Conservation (phyloP, 1,139 yeast species). For the Nadsonia starkeyi-henricii region DNA sequence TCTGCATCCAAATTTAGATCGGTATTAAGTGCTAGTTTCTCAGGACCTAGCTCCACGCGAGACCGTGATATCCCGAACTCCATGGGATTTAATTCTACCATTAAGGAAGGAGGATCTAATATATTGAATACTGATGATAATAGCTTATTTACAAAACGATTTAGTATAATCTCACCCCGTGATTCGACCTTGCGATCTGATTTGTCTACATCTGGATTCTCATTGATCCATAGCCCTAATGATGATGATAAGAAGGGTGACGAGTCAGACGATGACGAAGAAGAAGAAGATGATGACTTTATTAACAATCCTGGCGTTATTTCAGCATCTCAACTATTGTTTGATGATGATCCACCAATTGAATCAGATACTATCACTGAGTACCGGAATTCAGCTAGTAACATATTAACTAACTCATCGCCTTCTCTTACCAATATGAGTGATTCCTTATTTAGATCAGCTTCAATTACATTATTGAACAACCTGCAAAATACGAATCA, state of each 20-base stretch:
- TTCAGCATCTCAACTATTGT: not conserved
- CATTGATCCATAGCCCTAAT: too few species aligned
- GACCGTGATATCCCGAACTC: too few species aligned
- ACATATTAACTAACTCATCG: constrained; percentile 4
- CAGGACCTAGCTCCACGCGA: not conserved
- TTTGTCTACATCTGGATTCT: too few species aligned
- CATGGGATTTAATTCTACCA: too few species aligned
- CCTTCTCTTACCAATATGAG: constrained; percentile 2
- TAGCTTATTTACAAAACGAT: not conserved
- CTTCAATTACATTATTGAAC: constrained; percentile 1
- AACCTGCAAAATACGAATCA: constrained; percentile 1
- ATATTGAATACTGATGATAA: not conserved
- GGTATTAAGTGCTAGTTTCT: not conserved
- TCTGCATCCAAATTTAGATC: not conserved
- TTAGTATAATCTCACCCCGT: not conserved
- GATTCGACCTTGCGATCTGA: not conserved
- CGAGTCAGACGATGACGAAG: not conserved
- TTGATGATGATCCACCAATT: constrained; percentile 1
- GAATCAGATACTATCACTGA: constrained; percentile 3
- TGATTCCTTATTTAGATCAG: not conserved
- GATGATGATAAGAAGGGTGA: not conserved
- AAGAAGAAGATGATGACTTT: constrained; percentile 7
- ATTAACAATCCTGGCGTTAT: not conserved
- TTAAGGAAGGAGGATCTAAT: too few species aligned
- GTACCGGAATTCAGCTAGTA: constrained; percentile 3